phyloP scores from a whole-genome alignment of 768 basidiomycete species.

The Kwoniella heveanensis region DNA sequence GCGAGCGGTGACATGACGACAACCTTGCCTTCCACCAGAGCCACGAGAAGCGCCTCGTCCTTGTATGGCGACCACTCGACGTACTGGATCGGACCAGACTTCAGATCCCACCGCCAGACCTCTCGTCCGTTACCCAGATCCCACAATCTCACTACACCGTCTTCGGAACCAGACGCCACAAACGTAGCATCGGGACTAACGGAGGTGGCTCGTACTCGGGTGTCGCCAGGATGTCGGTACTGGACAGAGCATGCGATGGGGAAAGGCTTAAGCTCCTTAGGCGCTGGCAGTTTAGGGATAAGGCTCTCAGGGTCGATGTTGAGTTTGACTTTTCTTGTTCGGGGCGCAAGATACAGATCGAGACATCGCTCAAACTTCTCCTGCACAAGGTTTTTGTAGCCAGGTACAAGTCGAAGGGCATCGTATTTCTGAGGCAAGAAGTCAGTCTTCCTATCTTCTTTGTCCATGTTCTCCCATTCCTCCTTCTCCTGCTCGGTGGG shows the following conservation, averaged over 20 bases:
- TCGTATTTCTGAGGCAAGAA: slow-evolving; percentile 85
- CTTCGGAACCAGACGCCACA: slow-evolving; percentile 89
- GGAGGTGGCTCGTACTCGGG: slow-evolving; percentile 72
- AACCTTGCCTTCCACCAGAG: slow-evolving; percentile 58
- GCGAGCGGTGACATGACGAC: slow-evolving; percentile 53
- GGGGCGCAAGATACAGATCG: slow-evolving; percentile 93
- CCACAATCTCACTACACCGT: slow-evolving; percentile 83
- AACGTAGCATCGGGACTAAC: slow-evolving; percentile 87
- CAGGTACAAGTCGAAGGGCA: slow-evolving; percentile 85
- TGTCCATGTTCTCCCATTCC: slow-evolving; percentile 78
- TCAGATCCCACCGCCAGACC: slow-evolving; percentile 81
- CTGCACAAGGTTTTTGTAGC: slow-evolving; percentile 86
- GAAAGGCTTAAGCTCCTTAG: slow-evolving; percentile 88
- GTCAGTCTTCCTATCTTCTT: slow-evolving; percentile 85
- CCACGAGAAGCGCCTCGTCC: slow-evolving; percentile 66
- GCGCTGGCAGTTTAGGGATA: slow-evolving; percentile 91
- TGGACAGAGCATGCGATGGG: slow-evolving; percentile 78
- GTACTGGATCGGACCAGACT: slow-evolving; percentile 71
- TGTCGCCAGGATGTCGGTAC: slow-evolving; percentile 66
- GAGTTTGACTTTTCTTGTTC: slow-evolving; percentile 72
- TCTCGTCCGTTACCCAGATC: slow-evolving; percentile 87
- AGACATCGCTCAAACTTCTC: slow-evolving; percentile 91
- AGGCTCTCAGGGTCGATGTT: slow-evolving; percentile 89
- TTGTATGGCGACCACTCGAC: slow-evolving; percentile 91
- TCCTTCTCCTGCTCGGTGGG: slow-evolving; percentile 78